phyloP scores from a whole-genome alignment of 176 grass and related monocot genomes.

The Raddia distichophylla region DNA sequence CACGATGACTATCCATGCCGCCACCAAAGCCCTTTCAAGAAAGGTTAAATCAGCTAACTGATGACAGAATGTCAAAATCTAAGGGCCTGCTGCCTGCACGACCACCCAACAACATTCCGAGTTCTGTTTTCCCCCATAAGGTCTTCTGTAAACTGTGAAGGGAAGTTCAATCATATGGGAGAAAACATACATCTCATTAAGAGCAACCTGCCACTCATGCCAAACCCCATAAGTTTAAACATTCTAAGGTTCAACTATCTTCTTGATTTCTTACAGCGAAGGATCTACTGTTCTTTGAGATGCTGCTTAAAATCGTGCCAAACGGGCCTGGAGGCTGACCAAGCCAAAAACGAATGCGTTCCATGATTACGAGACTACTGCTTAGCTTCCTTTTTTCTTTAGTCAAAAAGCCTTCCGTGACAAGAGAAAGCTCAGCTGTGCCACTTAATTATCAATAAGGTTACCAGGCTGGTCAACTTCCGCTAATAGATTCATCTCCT shows the following conservation, averaged over 20 bases:
- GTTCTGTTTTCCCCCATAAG: not conserved
- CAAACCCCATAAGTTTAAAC: not conserved
- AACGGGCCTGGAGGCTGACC: slow-evolving; percentile 76
- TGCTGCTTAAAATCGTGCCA: slow-evolving; percentile 84
- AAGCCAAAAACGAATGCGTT: slow-evolving; percentile 37
- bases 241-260: slow-evolving; percentile 12
- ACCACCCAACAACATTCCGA: not conserved
- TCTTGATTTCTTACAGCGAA: slow-evolving; percentile 66
- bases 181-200: not conserved
- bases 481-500: slow-evolving; percentile 97
- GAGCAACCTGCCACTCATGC: slow-evolving; percentile 3
- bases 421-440: slow-evolving; percentile 78
- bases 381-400: no score
- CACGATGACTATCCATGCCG: slow-evolving; percentile 35
- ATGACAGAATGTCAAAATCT: slow-evolving; percentile 36
- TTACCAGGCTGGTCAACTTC: slow-evolving; percentile 87
- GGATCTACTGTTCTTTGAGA: slow-evolving; percentile 87
- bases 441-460: slow-evolving; percentile 82
- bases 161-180: slow-evolving; percentile 3
- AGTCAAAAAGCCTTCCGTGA: slow-evolving; percentile 60
- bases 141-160: slow-evolving; percentile 10
- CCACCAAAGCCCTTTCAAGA: slow-evolving; percentile 32
- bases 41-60: slow-evolving; percentile 27
- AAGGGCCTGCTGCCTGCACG: slow-evolving; percentile 22
- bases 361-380: no score